Base-by-base conservation (phyloP, 768 basidiomycete genomes). In the Leccinum truebloodii region DNA sequence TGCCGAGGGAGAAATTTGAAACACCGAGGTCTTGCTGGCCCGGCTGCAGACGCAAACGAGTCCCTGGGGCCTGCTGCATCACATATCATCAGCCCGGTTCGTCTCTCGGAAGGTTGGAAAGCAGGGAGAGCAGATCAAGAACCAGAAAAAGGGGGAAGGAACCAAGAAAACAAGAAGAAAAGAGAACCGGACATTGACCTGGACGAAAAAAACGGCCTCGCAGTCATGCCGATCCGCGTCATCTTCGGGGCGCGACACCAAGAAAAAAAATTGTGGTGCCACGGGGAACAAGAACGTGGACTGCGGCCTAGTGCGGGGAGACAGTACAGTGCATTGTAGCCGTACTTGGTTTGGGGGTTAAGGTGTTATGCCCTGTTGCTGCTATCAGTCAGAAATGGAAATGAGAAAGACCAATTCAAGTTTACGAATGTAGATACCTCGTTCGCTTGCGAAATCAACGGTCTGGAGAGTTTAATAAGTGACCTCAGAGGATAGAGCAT, bases 371-470 rank as follows among this genome's bases (percentile, higher is more conserved):
- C 44, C n/a, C 44, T 20, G 44, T 20, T 46, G 44, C 22, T 5
- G 18, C 44, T 12, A 18, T 46, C 20, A 3, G 44, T 20, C 12
- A 2, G 12, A 20, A 46, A 46, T 20, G 44, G 20, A 20, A 46
- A 46, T 20, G 20, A n/a, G 41, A 41, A 41, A 30, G n/a, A n/a
- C n/a, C n/a, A n/a, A n/a, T n/a, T n/a, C n/a, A n/a, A 71, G 55
- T 48, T 49, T 67, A 44, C 73, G 69, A 61, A 65, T 64, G 52
- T 66, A 62, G 13, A 68, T 50, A n/a, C 59, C 55, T 0, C 71
- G 63, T 32, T 84, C 80, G 10, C 67, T 65, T 1, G 78, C 62
- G 37, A 70, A 60, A 8, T 24, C 46, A 50, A 61, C 59, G n/a
- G 63, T 66, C 81, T 82, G 54, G 5, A 39, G 2, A 20, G 39